These are phyloP conservation scores for Rhododendron henanense DNA, from an alignment of 148 eudicot species.

Conservation along the genomic window DNA sequence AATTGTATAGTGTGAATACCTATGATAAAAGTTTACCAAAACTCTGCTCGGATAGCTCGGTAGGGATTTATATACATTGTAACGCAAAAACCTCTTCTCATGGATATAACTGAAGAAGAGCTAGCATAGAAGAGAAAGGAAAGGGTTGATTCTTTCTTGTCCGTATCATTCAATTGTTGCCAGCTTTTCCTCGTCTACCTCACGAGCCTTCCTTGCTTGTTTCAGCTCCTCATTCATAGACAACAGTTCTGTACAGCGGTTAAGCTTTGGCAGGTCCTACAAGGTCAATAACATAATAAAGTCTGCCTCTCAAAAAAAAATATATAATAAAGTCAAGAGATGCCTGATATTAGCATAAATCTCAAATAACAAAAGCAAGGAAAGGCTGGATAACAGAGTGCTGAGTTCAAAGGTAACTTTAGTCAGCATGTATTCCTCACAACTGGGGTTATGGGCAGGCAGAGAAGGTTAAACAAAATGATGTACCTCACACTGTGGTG, in stretches of 20 bases:
- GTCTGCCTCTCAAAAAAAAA: too few relatives aligned
- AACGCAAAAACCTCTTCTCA: neutral
- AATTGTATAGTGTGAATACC: neutral
- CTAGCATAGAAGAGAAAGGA: neutral
- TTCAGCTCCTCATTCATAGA: slow-evolving; percentile 95
- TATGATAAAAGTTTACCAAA: neutral
- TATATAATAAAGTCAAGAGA: neutral
- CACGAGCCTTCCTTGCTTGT: slow-evolving; percentile 94
- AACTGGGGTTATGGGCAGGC: neutral
- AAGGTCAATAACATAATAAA: neutral
- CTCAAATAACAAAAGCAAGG: neutral
- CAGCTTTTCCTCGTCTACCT: slow-evolving; percentile 86
- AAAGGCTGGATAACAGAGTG: neutral
- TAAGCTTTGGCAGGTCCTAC: slow-evolving; percentile 83
- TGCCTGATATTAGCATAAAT: neutral
- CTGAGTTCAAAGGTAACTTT: neutral
- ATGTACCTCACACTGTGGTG: neutral
- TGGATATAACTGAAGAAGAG: neutral
- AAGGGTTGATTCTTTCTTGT: neutral
- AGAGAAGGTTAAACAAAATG: neutral
- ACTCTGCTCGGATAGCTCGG: neutral
- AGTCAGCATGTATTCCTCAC: neutral
- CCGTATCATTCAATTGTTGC: slow-evolving; percentile 45
- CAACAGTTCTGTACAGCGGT: slow-evolving; percentile 73
- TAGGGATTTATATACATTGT: neutral